phyloP scores from a whole-genome alignment of 2,329 filamentous ascomycete species.

The Lecanicillium sp. region DNA sequence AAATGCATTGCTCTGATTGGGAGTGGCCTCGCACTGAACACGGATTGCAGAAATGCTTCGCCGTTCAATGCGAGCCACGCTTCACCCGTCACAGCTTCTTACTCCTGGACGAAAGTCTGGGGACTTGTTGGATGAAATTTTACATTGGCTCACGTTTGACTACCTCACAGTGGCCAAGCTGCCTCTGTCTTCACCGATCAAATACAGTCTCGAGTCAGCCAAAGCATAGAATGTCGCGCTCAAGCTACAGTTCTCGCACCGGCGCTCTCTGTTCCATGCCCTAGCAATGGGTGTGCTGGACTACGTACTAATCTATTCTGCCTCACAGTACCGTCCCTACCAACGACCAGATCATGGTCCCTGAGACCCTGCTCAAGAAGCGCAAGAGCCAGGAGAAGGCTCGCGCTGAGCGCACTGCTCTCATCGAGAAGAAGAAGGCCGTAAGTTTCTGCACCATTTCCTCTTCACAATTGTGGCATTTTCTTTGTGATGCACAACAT shows the following conservation, averaged over 20 bases:
- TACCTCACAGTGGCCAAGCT: not conserved
- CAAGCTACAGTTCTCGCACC: slow-evolving; percentile 88
- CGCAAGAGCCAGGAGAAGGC: slow-evolving; percentile 99
- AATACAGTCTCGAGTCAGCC: slow-evolving; percentile 77
- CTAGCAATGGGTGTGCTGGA: slow-evolving; percentile 50
- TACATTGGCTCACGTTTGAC: not conserved
- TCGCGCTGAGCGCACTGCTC: slow-evolving; percentile 77
- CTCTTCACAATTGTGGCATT: slow-evolving; percentile 29
- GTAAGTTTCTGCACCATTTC: slow-evolving; percentile 50
- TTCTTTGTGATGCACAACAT: slow-evolving; percentile 79
- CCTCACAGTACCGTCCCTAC: slow-evolving; percentile 80
- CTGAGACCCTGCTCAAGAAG: slow-evolving; percentile 99
- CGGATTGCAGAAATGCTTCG: slow-evolving; percentile 5
- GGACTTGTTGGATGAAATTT: slow-evolving; percentile 73
- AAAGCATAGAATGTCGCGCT: slow-evolving; percentile 86
- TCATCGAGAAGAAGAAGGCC: slow-evolving; percentile 81
- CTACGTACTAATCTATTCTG: slow-evolving; percentile 69
- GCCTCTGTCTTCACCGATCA: slow-evolving; percentile 61
- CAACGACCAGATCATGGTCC: slow-evolving; percentile 91
- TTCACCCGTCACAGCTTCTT: slow-evolving; percentile 30
- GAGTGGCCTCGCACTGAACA: not conserved
- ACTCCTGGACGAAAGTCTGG: slow-evolving; percentile 38
- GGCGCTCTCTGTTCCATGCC: slow-evolving; percentile 65
- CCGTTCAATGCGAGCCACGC: not conserved
- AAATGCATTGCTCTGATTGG: slow-evolving; percentile 62